Percentiles rank a stretch among this genome's conserved stretches.
Conservation (phyloP, 139 green algal genomes). For the Ostreobium quekettii region DNA sequence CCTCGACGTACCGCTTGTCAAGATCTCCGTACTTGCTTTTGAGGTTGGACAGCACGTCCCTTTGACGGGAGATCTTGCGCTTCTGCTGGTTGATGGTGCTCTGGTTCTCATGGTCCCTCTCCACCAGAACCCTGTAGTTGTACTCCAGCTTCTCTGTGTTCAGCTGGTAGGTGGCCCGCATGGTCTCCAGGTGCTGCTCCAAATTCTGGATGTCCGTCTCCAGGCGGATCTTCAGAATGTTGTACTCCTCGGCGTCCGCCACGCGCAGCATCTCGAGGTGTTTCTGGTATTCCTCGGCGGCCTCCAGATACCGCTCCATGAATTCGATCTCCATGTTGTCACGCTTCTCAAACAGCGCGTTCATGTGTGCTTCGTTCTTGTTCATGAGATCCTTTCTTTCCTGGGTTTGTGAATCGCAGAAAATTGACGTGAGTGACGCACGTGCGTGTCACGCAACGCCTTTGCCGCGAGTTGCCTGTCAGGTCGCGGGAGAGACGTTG, state of each 20-base stretch:
- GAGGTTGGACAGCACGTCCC: constrained; percentile 58
- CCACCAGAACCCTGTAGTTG: constrained; percentile 76
- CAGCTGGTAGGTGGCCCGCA: constrained; percentile 78
- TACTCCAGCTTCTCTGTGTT: constrained; percentile 89
- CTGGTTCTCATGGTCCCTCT: constrained; percentile 46
- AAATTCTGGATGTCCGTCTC: constrained; percentile 76
- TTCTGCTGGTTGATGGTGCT: constrained; percentile 76
- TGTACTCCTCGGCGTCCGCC: constrained; percentile 69
- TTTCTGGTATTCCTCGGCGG: constrained; percentile 36
- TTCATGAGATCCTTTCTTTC: constrained; percentile 52
- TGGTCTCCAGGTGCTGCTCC: constrained; percentile 72
- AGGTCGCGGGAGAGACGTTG: neutral
- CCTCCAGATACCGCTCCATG: constrained; percentile 34
- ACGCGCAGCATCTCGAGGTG: constrained; percentile 43
- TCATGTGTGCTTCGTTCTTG: constrained; percentile 51
- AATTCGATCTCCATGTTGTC: constrained; percentile 40
- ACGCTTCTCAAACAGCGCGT: constrained; percentile 46
- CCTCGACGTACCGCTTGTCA: constrained; percentile 51
- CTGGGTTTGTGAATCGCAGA: neutral
- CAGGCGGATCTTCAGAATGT: constrained; percentile 73
- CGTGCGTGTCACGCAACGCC: neutral
- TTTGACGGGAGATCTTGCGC: constrained; percentile 63
- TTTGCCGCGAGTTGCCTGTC: neutral
- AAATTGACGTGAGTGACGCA: neutral
- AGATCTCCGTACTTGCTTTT: constrained; percentile 35